Percentiles rank a stretch among this genome's conserved stretches.
These are phyloP conservation scores for Crithidia expoeki DNA, from an alignment of 208 protist species.

Conservation along the genomic window DNA sequence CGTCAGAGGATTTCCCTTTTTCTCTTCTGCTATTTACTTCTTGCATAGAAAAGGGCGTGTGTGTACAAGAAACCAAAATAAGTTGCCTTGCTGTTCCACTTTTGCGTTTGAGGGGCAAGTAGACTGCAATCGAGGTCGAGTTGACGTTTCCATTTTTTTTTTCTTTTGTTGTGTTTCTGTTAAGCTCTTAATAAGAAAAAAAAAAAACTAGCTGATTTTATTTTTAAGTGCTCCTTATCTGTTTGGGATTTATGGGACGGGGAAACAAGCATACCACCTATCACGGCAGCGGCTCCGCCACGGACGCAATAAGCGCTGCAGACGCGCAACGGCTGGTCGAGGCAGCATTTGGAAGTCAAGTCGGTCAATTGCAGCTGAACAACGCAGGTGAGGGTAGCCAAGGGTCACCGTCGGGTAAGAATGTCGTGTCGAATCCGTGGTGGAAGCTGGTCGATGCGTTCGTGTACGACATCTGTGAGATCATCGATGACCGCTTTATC, in stretches of 20 bases:
- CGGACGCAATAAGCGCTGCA: background rate
- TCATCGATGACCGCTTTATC: slow-evolving; percentile 32
- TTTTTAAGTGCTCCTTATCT: background rate
- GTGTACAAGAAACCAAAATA: slow-evolving; percentile 5
- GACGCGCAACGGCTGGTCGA: background rate
- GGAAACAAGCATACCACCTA: background rate
- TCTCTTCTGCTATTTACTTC: slow-evolving; percentile 4
- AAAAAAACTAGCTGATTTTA: background rate
- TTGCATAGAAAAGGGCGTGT: too few species aligned
- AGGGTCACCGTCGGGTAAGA: background rate
- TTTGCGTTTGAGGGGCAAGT: too few species aligned
- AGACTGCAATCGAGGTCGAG: too few species aligned
- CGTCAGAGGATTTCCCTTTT: slow-evolving; percentile 2
- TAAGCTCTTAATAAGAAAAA: too few species aligned
- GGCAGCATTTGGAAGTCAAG: background rate
- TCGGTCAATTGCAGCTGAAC: background rate
- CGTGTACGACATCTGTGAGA: slow-evolving; percentile 13
- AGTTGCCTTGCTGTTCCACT: background rate
- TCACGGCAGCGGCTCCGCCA: background rate
- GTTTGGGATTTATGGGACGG: slow-evolving; percentile 1
- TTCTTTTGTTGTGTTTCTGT: background rate
- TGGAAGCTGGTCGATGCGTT: background rate
- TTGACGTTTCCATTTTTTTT: slow-evolving; percentile 10
- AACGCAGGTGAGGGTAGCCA: background rate
- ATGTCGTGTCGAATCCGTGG: background rate